Evolutionary conservation across 495 filamentous ascomycete genomes (phyloP).

Genomic region (Penicillium simplicissimum): DNA sequence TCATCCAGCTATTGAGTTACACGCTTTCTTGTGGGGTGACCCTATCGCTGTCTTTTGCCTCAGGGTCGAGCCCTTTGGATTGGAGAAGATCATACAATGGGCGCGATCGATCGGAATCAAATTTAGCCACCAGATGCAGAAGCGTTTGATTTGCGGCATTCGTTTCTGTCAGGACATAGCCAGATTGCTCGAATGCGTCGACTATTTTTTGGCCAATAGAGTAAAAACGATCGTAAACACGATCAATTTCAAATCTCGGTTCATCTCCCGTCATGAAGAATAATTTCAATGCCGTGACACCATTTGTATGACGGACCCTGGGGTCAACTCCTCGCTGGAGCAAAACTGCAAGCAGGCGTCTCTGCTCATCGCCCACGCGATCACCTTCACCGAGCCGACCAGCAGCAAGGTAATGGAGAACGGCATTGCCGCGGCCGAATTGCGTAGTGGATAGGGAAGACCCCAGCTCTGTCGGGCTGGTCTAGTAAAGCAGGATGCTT

Average conservation of each 20-base stretch:
- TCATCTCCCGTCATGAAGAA: neutral
- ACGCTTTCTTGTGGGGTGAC: too few species aligned
- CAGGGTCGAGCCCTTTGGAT: too few species aligned
- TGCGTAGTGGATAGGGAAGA: neutral
- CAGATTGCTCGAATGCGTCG: neutral
- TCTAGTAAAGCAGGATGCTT: neutral
- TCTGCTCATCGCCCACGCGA: slow-evolving; percentile 1
- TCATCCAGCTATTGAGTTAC: too few species aligned
- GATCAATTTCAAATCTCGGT: neutral
- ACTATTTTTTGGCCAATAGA: neutral
- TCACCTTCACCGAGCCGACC: neutral
- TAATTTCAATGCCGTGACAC: neutral
- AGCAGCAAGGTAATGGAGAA: slow-evolving; percentile 1
- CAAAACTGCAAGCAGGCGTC: neutral
- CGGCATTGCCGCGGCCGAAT: neutral
- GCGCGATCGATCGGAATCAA: too few species aligned
- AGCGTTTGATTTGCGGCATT: too few species aligned
- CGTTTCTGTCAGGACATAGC: too few species aligned
- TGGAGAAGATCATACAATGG: too few species aligned
- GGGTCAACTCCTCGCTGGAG: neutral
- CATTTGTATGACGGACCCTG: neutral
- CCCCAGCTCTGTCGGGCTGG: neutral
- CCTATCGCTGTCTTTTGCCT: too few species aligned
- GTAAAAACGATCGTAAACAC: neutral
- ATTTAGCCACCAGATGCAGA: too few species aligned